Conservation (phyloP, 805 yeast species). For the Kurtzmaniella fragi region DNA sequence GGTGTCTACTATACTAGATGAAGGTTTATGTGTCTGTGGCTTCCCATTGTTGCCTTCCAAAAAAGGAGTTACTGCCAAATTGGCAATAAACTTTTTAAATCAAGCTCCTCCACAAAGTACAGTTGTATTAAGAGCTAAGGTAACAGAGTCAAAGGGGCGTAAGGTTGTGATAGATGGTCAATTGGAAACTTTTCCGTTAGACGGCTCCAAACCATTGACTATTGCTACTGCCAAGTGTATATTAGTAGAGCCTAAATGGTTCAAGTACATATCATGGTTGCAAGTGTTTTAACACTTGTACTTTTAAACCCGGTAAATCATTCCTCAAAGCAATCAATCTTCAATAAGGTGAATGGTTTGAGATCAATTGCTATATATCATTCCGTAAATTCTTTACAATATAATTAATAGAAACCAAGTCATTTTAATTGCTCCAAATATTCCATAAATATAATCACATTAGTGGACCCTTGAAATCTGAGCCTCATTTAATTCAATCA, state of each 20-base stretch:
- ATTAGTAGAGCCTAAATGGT: constrained; percentile 86
- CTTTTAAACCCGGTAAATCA: no score
- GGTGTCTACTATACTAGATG: constrained; percentile 75
- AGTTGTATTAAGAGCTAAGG: constrained; percentile 63
- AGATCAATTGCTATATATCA: no score
- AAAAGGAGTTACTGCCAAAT: constrained; percentile 84
- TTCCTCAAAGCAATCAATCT: no score
- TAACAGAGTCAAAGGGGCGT: constrained; percentile 64
- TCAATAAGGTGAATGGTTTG: no score
- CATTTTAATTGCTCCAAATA: no score
- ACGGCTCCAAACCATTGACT: constrained; percentile 22
- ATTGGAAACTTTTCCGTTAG: constrained; percentile 46
- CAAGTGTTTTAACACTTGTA: constrained; percentile 8
- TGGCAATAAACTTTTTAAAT: constrained; percentile 59
- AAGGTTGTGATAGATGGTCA: constrained; percentile 75
- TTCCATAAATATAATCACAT: no score
- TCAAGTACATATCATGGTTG: constrained; percentile 56
- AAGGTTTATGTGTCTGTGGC: constrained; percentile 80
- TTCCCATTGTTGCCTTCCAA: constrained; percentile 74
- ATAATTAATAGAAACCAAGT: background rate
- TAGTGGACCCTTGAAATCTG: no score
- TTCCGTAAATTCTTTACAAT: background rate
- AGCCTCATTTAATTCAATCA: no score
- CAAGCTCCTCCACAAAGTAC: constrained; percentile 61
- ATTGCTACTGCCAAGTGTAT: constrained; percentile 65